phyloP scores from a whole-genome alignment of 306 rosid genomes.

The Sechiopsis laciniata region DNA sequence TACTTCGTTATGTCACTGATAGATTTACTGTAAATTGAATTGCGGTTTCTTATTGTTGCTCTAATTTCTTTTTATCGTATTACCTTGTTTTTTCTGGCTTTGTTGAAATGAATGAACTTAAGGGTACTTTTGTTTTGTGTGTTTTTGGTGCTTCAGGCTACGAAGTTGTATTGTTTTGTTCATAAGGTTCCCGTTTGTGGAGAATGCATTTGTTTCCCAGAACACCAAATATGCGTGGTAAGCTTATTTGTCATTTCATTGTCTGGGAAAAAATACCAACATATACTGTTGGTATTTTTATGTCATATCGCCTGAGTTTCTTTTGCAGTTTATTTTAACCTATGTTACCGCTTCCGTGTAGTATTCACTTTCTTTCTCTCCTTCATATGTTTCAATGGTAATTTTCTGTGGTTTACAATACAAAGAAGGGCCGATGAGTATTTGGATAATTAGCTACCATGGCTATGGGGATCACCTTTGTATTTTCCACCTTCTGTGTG shows the following conservation, averaged over 20 bases:
- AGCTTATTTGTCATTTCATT: background rate
- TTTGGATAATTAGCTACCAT: background rate
- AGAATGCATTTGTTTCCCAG: conserved; percentile 92
- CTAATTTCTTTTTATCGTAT: background rate
- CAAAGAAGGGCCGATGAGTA: background rate
- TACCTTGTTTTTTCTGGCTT: background rate
- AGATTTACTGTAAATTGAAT: background rate
- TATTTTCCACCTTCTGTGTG: background rate
- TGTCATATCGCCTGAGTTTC: conserved; percentile 1
- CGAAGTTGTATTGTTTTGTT: conserved; percentile 91
- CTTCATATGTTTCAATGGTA: no score
- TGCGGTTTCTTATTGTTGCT: background rate
- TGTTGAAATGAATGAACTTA: background rate
- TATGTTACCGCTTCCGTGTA: background rate
- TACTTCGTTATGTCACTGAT: background rate
- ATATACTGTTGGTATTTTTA: background rate
- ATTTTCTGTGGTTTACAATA: background rate
- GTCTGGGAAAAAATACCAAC: no score
- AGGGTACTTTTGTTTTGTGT: background rate
- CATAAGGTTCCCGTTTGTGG: conserved; percentile 99
- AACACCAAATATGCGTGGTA: conserved; percentile 56
- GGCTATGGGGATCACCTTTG: no score
- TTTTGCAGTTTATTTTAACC: conserved; percentile 21
- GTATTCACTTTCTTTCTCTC: no score
- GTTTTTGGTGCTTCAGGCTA: conserved; percentile 60